Percentiles rank a stretch among this genome's conserved stretches.
Conservation (phyloP, 805 yeast species). For the Starmerella scarabaei region DNA sequence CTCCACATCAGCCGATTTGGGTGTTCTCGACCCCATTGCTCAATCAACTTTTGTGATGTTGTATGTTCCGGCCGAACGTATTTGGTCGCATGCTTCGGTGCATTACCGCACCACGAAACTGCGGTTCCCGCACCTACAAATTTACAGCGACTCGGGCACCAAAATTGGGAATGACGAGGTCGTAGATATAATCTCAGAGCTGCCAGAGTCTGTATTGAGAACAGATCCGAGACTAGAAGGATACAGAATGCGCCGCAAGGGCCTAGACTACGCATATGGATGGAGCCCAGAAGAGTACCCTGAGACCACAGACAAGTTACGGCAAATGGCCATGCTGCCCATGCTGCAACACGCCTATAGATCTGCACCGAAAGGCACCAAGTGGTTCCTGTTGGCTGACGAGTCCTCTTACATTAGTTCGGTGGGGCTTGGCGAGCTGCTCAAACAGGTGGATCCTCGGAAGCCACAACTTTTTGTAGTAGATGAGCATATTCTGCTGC, state of each 20-base stretch:
- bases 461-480: conserved; percentile 24
- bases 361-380: conserved; percentile 18
- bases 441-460: conserved; percentile 21
- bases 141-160: conserved; percentile 28
- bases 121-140: conserved; percentile 24
- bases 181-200: conserved; percentile 24
- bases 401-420: conserved; percentile 26
- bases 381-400: conserved; percentile 30
- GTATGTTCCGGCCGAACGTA: conserved; percentile 1
- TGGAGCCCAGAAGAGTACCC: conserved; percentile 11
- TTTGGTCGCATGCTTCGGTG: conserved; percentile 23
- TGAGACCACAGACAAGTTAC: conserved; percentile 13
- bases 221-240: conserved; percentile 12
- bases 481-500: background rate
- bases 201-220: conserved; percentile 16
- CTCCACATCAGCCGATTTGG: background rate
- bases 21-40: background rate
- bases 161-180: conserved; percentile 26
- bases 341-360: conserved; percentile 28
- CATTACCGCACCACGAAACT: conserved; percentile 28
- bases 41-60: background rate
- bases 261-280: conserved; percentile 21
- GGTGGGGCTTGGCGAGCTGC: conserved; percentile 22
- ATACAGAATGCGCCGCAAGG: conserved; percentile 23
- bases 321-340: conserved; percentile 22